Base-by-base conservation (phyloP, 1,284 basidiomycete genomes). In the Phylloboletellus chloephorus region DNA sequence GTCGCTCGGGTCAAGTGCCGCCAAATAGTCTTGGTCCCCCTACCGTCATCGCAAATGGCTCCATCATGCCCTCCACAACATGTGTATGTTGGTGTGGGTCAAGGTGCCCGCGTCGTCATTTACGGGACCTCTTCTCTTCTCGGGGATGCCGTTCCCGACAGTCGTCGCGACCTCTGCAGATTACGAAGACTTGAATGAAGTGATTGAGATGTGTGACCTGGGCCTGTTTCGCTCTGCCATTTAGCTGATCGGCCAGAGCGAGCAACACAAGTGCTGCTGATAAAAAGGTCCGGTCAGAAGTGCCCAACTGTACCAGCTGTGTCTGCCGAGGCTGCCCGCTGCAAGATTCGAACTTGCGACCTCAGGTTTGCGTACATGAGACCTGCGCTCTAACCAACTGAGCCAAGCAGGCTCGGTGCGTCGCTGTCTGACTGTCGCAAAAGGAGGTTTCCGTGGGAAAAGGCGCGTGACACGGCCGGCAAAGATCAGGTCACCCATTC, bases 281-380 rank as follows among this genome's bases (percentile, higher is more conserved):
- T n/a, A n/a, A n/a, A n/a, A n/a, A n/a, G n/a, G n/a, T n/a, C n/a
- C n/a, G n/a, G n/a, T n/a, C n/a, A n/a, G n/a, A n/a, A n/a, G n/a
- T n/a, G n/a, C n/a, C n/a, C n/a, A n/a, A n/a, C n/a, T n/a, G n/a
- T n/a, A n/a, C n/a, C n/a, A n/a, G n/a, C n/a, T n/a, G n/a, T n/a
- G n/a, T n/a, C n/a, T n/a, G n/a, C n/a, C n/a, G 37, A 10, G 16
- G 0, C 3, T 57, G 58, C 58, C 59, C 62, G 53, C 56, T 71
- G 69, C 69, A 71, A 75, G 72, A 69, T 59, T 75, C 73, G 73
- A 75, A 74, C 72, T 75, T 71, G 70, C 68, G 72, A 74, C 71
- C 71, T 73, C 70, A 71, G 71, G 73, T 72, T 74, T 72, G 39
- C 53, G 43, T 53, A 53, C 64, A 61, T 65, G 63, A 61, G 63